A percentile compares a stretch with the other conserved stretches of the same genome.
Conservation (phyloP, 1,284 basidiomycete species). For the Schizophyllum commune region DNA sequence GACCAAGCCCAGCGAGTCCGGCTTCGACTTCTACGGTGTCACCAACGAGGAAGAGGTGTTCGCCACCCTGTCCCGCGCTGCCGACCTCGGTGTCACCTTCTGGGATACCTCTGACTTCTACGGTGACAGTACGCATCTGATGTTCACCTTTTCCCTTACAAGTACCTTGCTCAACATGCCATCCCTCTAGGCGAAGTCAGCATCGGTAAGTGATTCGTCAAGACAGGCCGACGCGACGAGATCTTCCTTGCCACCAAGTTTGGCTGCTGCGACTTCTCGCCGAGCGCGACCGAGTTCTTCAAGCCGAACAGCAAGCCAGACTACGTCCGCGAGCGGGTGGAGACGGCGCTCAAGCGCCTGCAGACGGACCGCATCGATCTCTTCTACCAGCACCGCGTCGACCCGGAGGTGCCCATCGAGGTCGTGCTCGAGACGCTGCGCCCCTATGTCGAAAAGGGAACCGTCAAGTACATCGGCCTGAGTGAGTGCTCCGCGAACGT, state of each 20-base stretch:
- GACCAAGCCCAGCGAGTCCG: background rate
- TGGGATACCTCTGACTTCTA: constrained; percentile 15
- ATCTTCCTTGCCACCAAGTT: constrained; percentile 28
- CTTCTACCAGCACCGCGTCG: constrained; percentile 31
- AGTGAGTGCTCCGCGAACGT: constrained; percentile 37
- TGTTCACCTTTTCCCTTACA: background rate
- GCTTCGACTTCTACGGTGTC: constrained; percentile 7
- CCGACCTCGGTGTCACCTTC: constrained; percentile 13
- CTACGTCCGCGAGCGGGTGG: constrained; percentile 19
- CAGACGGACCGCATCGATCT: constrained; percentile 27
- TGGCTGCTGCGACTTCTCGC: constrained; percentile 16
- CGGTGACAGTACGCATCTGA: constrained; percentile 14
- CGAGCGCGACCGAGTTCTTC: background rate
- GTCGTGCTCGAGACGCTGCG: constrained; percentile 30
- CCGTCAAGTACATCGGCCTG: constrained; percentile 32
- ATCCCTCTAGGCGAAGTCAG: constrained; percentile 14
- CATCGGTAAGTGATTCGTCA: constrained; percentile 20
- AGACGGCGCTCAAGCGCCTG: constrained; percentile 19
- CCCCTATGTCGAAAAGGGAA: constrained; percentile 28
- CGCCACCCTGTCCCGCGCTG: constrained; percentile 10
- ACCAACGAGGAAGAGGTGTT: constrained; percentile 9
- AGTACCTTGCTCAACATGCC: too few relatives aligned
- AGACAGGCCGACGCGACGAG: constrained; percentile 20
- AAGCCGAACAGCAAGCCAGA: constrained; percentile 18
- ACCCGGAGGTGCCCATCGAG: constrained; percentile 33